Evolutionary conservation across 441 rosid genomes (phyloP).

Genomic region (Populus hybrid): DNA sequence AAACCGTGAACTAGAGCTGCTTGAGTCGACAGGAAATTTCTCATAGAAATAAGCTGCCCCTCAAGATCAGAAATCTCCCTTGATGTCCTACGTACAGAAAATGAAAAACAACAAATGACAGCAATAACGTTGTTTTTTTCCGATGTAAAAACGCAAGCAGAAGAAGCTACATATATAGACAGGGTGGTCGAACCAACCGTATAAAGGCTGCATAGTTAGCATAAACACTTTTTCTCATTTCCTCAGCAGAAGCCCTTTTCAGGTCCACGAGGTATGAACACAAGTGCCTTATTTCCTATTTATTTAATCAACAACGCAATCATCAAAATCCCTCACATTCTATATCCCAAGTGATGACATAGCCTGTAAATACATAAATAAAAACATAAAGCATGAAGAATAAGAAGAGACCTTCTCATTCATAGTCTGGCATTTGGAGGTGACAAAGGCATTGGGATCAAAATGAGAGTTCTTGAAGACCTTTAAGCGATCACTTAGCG

Average conservation of each 20-base stretch:
- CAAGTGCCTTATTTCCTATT: conserved; percentile 72
- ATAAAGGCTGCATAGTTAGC: conserved; percentile 92
- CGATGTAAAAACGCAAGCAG: neutral
- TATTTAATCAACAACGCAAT: conserved; percentile 3
- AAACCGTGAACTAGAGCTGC: conserved; percentile 78
- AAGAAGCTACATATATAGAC: too few relatives aligned
- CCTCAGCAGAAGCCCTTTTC: conserved; percentile 94
- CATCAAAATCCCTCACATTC: neutral
- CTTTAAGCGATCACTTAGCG: conserved; percentile 66
- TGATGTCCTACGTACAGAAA: conserved; percentile 55
- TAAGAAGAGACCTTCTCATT: conserved; percentile 58
- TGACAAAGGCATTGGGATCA: conserved; percentile 55
- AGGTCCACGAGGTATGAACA: conserved; percentile 63
- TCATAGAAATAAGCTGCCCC: conserved; percentile 82
- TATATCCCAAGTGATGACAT: too few relatives aligned
- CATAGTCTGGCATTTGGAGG: conserved; percentile 67
- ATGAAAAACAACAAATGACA: conserved; percentile 9
- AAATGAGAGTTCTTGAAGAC: conserved; percentile 60
- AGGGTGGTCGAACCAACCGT: conserved; percentile 33
- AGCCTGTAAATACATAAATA: too few relatives aligned
- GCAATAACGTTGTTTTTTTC: neutral
- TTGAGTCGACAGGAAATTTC: conserved; percentile 73
- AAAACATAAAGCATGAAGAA: neutral
- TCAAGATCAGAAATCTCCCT: conserved; percentile 87
- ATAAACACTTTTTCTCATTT: conserved; percentile 93